Conservation (phyloP, 2,329 filamentous ascomycete genomes). For the Moelleriella libera region DNA sequence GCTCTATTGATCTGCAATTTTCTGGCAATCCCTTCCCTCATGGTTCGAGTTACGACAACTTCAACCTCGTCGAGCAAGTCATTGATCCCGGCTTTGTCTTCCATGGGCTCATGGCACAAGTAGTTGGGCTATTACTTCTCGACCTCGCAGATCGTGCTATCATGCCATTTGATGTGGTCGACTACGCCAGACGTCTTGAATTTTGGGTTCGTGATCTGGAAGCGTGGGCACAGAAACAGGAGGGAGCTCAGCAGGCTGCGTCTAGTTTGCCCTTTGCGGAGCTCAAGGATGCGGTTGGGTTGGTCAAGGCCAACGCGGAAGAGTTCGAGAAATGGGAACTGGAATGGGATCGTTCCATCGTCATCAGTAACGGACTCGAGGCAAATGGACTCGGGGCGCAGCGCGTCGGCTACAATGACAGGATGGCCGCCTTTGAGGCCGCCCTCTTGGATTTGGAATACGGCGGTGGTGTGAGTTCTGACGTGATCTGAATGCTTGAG, state of each 20-base stretch:
- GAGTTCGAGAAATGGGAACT: slow-evolving; percentile 65
- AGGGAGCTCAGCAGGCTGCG: slow-evolving; percentile 17
- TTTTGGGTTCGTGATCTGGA: slow-evolving; percentile 54
- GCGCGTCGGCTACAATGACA: slow-evolving; percentile 64
- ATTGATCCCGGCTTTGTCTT: slow-evolving; percentile 75
- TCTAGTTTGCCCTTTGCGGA: slow-evolving; percentile 15
- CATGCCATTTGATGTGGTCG: slow-evolving; percentile 64
- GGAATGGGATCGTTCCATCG: slow-evolving; percentile 60
- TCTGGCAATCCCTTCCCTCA: slow-evolving; percentile 51
- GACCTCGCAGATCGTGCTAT: slow-evolving; percentile 73
- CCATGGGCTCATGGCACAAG: slow-evolving; percentile 64
- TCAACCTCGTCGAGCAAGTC: slow-evolving; percentile 67
- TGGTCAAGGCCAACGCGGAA: slow-evolving; percentile 34
- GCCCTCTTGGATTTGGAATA: slow-evolving; percentile 63
- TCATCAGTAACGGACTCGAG: slow-evolving; percentile 63
- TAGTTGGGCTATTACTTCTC: slow-evolving; percentile 70
- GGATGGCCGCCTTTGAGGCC: slow-evolving; percentile 71
- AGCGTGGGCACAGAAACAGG: slow-evolving; percentile 45
- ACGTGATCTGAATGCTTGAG: neutral
- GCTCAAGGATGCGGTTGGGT: slow-evolving; percentile 40
- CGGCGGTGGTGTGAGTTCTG: slow-evolving; percentile 55
- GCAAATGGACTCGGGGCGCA: slow-evolving; percentile 50
- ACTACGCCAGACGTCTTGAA: slow-evolving; percentile 54
- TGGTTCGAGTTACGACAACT: slow-evolving; percentile 81
- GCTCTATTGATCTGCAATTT: slow-evolving; percentile 77